Base-by-base conservation (phyloP, 2,329 filamentous ascomycete species). In the Exophiala sp. region DNA sequence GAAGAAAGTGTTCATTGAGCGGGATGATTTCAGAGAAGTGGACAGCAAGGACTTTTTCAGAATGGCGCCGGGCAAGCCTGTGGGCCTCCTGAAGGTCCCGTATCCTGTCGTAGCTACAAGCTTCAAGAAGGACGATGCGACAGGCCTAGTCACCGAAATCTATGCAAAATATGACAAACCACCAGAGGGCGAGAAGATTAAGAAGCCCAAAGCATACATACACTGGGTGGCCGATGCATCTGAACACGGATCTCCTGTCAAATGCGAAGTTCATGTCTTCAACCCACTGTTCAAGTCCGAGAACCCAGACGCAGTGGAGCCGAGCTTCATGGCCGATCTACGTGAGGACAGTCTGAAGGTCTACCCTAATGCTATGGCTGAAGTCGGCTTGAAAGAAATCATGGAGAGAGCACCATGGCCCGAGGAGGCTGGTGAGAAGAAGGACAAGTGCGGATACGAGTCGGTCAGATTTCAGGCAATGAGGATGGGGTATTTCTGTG, bases 381-480 rank as follows among this genome's bases (percentile, higher is more conserved):
- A 97, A 71, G 79, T 81, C 24, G 92, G 91, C 1, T 87, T 96
- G 63, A 82, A 89, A 41, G 88, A 95, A 65, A 82, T 97, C 29
- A 81, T 76, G 62, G 72, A 75, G 40, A 76, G 85, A 24, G 89
- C 88, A 3, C 90, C 89, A 5, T 95, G 90, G 90, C 89, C 90
- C 1, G 86, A 88, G 69, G 83, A 86, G 41, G 86, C 83, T 5
- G 88, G 87, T 9, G 88, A 91, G 69, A 79, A 83, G 61, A 74
- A 79, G 53, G 81, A 79, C 9, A 59, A 58, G 7, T 57, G 62
- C 9, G 87, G 86, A 1, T 82, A 83, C 20, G 88, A 89, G 72
- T 87, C 80, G 50, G 86, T 96, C 5, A 80, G 92, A 44, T 97
- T 97, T 79, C 92, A 97, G 77, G 92, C 85, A 2, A 85, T 96